phyloP scores from a whole-genome alignment of 306 rosid species.

The Cicer cuneatum region DNA sequence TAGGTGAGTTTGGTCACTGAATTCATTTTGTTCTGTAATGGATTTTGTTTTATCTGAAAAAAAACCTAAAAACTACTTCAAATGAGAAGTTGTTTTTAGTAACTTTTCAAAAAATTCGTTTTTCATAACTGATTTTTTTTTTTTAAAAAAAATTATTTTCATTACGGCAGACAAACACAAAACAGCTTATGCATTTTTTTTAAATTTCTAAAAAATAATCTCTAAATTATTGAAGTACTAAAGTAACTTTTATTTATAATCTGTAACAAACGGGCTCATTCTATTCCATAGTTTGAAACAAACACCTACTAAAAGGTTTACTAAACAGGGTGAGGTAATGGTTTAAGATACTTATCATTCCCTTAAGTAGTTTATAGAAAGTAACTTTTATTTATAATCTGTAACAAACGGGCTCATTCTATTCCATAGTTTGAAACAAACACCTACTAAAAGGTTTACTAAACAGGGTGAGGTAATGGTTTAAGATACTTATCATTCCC shows the following conservation, averaged over 20 bases:
- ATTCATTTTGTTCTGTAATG: constrained; percentile 10
- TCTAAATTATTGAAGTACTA: too few species aligned
- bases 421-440: background rate
- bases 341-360: background rate
- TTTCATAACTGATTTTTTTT: too few species aligned
- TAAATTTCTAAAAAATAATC: too few species aligned
- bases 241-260: too few species aligned
- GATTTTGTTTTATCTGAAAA: background rate
- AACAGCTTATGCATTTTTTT: too few species aligned
- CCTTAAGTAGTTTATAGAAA: background rate
- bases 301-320: background rate
- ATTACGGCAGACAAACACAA: too few species aligned
- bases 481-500: constrained; percentile 2
- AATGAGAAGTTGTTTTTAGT: too few species aligned
- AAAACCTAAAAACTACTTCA: too few species aligned
- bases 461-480: background rate
- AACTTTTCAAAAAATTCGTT: too few species aligned
- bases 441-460: background rate
- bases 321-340: background rate
- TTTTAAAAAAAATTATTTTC: too few species aligned
- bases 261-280: background rate
- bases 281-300: background rate
- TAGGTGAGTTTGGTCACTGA: constrained; percentile 44
- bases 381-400: too few species aligned
- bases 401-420: too few species aligned